phyloP scores from a whole-genome alignment of 768 basidiomycete genomes.

The Vararia minispora region DNA sequence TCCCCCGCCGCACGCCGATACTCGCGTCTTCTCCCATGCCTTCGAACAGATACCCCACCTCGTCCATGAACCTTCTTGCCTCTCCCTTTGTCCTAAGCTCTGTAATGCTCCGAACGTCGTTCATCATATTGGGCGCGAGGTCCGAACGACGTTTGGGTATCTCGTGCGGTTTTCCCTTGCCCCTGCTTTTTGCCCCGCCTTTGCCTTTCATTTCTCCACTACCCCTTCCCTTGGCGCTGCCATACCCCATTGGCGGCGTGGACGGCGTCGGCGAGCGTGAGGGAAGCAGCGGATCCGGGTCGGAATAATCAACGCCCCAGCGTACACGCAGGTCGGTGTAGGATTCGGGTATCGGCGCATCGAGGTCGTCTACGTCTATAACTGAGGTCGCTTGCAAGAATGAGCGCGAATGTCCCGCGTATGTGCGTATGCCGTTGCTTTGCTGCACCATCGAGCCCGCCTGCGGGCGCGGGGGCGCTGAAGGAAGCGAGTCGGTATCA shows the following conservation, averaged over 20 bases:
- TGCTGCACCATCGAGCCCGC: slow-evolving; percentile 19
- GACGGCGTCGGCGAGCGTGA: slow-evolving; percentile 15
- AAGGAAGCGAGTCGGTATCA: slow-evolving; percentile 14
- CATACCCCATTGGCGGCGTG: slow-evolving; percentile 18
- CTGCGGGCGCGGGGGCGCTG: slow-evolving; percentile 5
- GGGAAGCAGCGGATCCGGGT: slow-evolving; percentile 48
- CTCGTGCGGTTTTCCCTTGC: slow-evolving; percentile 18
- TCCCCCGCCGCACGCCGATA: slow-evolving; percentile 52
- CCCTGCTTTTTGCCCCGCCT: slow-evolving; percentile 26
- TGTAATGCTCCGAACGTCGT: slow-evolving; percentile 69
- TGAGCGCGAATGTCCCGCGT: slow-evolving; percentile 70
- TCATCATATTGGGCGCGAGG: slow-evolving; percentile 51
- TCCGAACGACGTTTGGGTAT: slow-evolving; percentile 17
- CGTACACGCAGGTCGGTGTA: slow-evolving; percentile 64
- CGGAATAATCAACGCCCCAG: slow-evolving; percentile 75
- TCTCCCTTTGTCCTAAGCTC: slow-evolving; percentile 77
- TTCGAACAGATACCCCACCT: slow-evolving; percentile 78
- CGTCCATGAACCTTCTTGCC: slow-evolving; percentile 68
- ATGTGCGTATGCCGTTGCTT: slow-evolving; percentile 48
- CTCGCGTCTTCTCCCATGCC: slow-evolving; percentile 48
- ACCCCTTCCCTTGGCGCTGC: slow-evolving; percentile 25
- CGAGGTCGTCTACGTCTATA: slow-evolving; percentile 26
- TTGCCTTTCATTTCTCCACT: slow-evolving; percentile 24
- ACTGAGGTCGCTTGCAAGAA: slow-evolving; percentile 29
- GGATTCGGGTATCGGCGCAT: slow-evolving; percentile 52